These are phyloP conservation scores for Priceomyces carsonii DNA, from an alignment of 805 yeast species.

Conservation along the genomic window DNA sequence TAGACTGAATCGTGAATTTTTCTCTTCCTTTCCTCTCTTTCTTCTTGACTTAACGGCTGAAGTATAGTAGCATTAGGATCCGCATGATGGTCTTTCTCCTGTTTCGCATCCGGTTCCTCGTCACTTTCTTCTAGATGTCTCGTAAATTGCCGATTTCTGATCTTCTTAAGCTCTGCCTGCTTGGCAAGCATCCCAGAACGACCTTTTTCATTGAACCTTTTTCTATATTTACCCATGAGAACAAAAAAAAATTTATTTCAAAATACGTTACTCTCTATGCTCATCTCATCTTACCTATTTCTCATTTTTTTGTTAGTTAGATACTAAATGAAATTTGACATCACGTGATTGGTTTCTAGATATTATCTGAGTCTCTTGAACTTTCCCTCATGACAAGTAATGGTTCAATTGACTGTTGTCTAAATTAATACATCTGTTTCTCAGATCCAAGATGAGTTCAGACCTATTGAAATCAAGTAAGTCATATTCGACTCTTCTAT, in stretches of 20 bases:
- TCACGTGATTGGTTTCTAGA: no score
- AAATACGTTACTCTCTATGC: not conserved
- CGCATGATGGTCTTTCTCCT: constrained; percentile 14
- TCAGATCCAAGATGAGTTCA: constrained; percentile 5
- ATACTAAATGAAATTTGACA: no score
- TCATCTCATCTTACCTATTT: not conserved
- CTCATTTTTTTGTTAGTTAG: constrained; percentile 4
- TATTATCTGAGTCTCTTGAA: no score
- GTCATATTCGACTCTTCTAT: no score
- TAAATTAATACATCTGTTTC: not conserved
- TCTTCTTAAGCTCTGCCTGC: constrained; percentile 65
- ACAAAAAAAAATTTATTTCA: not conserved
- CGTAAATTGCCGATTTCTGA: constrained; percentile 68
- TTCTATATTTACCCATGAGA: constrained; percentile 85
- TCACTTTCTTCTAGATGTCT: constrained; percentile 47
- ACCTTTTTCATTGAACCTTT: constrained; percentile 82
- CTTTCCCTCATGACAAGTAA: not conserved
- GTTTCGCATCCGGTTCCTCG: constrained; percentile 19
- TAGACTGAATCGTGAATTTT: constrained; percentile 59
- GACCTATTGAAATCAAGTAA: constrained; percentile 5
- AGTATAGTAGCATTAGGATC: constrained; percentile 64
- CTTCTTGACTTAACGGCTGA: constrained; percentile 63
- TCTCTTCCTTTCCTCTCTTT: constrained; percentile 64
- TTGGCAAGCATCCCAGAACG: constrained; percentile 81
- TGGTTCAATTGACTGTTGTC: not conserved